Evolutionary conservation across 768 basidiomycete species (phyloP).

Genomic region (Kwoniella heveanensis): DNA sequence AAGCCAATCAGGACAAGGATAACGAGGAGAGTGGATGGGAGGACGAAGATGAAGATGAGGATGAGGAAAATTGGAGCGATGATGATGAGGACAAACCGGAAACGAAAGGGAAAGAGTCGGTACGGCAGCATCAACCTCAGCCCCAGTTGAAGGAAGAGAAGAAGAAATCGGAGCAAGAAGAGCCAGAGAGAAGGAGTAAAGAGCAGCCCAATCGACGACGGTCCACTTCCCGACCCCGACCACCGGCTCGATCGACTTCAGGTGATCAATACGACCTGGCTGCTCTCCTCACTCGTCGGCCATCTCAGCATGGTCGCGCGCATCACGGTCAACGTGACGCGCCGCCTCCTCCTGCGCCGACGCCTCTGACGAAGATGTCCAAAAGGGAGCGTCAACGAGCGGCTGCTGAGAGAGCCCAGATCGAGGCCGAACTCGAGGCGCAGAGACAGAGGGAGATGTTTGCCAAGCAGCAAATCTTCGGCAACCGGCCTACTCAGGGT

Average conservation of each 20-base stretch:
- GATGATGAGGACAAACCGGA: constrained; percentile 22
- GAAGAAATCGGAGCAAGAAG: constrained; percentile 4
- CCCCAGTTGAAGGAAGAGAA: constrained; percentile 7
- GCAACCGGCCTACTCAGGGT: constrained; percentile 27
- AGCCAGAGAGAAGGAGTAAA: not conserved
- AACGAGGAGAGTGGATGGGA: constrained; percentile 52
- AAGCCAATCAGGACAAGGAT: constrained; percentile 34
- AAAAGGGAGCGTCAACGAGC: constrained; percentile 39
- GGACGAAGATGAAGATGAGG: constrained; percentile 45
- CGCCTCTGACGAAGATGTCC: constrained; percentile 43
- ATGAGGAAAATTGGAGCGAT: constrained; percentile 35
- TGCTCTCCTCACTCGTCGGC: constrained; percentile 21
- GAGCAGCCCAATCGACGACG: constrained; percentile 1
- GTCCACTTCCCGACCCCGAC: constrained; percentile 11
- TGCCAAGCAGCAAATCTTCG: constrained; percentile 54
- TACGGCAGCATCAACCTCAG: constrained; percentile 17
- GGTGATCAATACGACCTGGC: constrained; percentile 26
- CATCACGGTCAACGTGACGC: constrained; percentile 5
- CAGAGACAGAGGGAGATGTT: constrained; percentile 55
- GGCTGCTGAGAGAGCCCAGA: constrained; percentile 38
- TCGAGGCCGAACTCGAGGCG: constrained; percentile 50
- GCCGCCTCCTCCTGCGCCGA: constrained; percentile 46
- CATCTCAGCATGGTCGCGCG: constrained; percentile 9
- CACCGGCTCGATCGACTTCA: not conserved
- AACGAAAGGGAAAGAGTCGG: constrained; percentile 20